A percentile compares a stretch with the other conserved stretches of the same genome.
phyloP scores from a whole-genome alignment of 2,329 filamentous ascomycete genomes.

The Plenodomus biglobosus region DNA sequence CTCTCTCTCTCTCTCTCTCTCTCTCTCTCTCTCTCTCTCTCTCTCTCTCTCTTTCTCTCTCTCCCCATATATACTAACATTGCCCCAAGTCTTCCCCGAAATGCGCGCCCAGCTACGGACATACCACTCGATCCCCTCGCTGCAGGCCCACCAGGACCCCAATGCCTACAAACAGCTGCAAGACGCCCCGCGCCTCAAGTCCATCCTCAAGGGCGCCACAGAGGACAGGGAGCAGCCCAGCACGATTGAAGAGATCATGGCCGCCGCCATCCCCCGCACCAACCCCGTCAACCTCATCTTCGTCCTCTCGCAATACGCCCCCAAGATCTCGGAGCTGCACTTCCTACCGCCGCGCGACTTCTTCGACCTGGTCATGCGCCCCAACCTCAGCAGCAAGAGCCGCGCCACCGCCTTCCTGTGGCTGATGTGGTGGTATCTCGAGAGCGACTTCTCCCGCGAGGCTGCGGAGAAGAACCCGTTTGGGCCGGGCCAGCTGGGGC shows the following conservation, averaged over 20 bases:
- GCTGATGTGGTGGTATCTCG: constrained; percentile 99
- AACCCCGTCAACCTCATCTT: constrained; percentile 98
- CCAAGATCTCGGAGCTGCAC: constrained; percentile 89
- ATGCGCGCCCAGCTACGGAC: constrained; percentile 98
- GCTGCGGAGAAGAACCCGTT: constrained; percentile 91
- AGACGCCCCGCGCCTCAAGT: constrained; percentile 93
- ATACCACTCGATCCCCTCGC: constrained; percentile 94
- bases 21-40: no score
- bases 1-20: no score
- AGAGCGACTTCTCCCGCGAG: constrained; percentile 89
- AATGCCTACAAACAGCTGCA: constrained; percentile 98
- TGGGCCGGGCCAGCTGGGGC: constrained; percentile 56
- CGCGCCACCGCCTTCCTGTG: constrained; percentile 88
- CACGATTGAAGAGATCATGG: constrained; percentile 79
- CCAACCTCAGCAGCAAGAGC: constrained; percentile 76
- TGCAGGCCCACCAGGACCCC: constrained; percentile 92
- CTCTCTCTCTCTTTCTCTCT: no score
- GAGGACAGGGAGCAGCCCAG: constrained; percentile 86
- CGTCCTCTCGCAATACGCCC: constrained; percentile 83
- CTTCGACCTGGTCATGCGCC: constrained; percentile 94
- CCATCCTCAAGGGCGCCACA: constrained; percentile 93
- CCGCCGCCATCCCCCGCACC: constrained; percentile 69
- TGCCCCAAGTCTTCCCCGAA: constrained; percentile 99
- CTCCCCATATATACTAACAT: no score
- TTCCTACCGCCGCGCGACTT: constrained; percentile 86